Evolutionary conservation across 2,329 filamentous ascomycete genomes (phyloP), one percentile per base, ranked within the genome.

Genomic region (Zasmidium angulare): DNA sequence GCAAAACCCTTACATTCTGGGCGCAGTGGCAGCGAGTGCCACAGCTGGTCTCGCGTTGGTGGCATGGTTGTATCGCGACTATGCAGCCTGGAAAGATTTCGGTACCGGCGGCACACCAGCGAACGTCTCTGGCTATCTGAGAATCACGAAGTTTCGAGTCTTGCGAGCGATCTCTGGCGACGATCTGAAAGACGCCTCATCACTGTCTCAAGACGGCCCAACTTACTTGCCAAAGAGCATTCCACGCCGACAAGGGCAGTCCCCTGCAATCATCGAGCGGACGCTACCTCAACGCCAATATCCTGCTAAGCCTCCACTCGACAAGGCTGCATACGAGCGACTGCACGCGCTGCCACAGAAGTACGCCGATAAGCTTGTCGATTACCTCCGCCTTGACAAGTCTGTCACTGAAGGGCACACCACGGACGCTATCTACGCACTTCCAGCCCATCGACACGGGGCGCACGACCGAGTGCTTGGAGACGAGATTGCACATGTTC

Each of bases 401-500:
- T 65, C 63, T 17, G 43, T 46, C 17, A 61, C 58, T 10, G 63
- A 65, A 47, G 63, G 63, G 11, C 55, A 51, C 19, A 58, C 48
- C 43, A 63, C 60, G 2, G 63, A 65, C 24, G 63, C 63, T 11
- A 63, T 65, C 40, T 65, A 65, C 46, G 60, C 55, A 1, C 48
- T 26, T 20, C 29, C 40, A 2, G 19, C 22, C 10, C 36, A 48
- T 46, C 31, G 24, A 7, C 21, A 31, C 1, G 23, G 20, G 9
- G 55, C 55, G 2, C 43, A 58, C 26, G 63, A 65, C 48, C 46
- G 31, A 3, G 53, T 59, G 20, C 48, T 65, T 6, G 55, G 55
- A 9, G 55, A 65, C 46, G 60, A 65, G 46, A 63, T 65, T 48
- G 63, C 63, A 19, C 63, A 65, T 36, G 60, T 61, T 7, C 63